phyloP scores from a whole-genome alignment of 75 land plant genomes.

The Adiantum capillusveneris region DNA sequence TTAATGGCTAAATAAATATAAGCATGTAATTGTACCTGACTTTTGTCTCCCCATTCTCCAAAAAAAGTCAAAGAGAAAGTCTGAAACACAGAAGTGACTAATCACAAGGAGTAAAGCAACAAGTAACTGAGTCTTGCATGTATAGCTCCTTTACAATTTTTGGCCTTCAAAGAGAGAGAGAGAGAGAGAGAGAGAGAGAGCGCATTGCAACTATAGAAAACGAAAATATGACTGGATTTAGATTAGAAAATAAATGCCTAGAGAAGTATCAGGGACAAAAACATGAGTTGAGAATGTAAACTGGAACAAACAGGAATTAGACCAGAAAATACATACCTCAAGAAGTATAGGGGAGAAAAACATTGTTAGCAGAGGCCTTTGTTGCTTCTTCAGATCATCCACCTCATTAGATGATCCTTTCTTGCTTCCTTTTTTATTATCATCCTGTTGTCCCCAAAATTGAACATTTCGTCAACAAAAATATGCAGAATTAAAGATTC shows the following conservation, averaged over 20 bases:
- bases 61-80: constrained; percentile 90
- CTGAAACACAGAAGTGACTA: constrained; percentile 25
- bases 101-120: background rate
- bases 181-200: too few relatives aligned
- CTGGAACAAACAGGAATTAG: background rate
- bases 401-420: background rate
- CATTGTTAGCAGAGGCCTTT: constrained; percentile 33
- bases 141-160: too few relatives aligned
- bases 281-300: too few relatives aligned
- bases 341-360: constrained; percentile 65
- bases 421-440: background rate
- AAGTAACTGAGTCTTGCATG: too few relatives aligned
- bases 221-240: too few relatives aligned
- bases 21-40: constrained; percentile 61
- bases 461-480: too few relatives aligned
- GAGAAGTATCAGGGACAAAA: too few relatives aligned
- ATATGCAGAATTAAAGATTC: too few relatives aligned
- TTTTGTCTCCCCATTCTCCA: constrained; percentile 98
- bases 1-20: background rate
- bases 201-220: too few relatives aligned
- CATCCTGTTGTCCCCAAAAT: too few relatives aligned
- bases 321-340: constrained; percentile 34
- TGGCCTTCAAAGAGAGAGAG: too few relatives aligned
- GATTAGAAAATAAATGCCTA: too few relatives aligned
- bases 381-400: constrained; percentile 52